Evolutionary conservation across 495 filamentous ascomycete species (phyloP), one percentile per base, ranked within the genome.

Genomic region (Physcia stellaris): DNA sequence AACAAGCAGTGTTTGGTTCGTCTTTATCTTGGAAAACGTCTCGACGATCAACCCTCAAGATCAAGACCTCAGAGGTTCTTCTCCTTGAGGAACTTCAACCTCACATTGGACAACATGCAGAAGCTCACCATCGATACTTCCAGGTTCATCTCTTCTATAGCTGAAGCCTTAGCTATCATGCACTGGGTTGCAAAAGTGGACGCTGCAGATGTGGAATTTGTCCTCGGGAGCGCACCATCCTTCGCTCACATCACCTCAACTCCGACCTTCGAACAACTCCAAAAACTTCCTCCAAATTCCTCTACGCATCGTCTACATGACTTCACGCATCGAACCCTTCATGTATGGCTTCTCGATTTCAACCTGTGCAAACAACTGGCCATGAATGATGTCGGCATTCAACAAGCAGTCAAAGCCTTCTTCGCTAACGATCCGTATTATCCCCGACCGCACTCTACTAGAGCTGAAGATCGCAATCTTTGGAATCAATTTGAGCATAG

Each of bases 151-250:
- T 37, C 24, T 15, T 41, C 43, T 3, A 64, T 71, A 57, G 66
- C 56, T 0, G 52, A 64, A 13, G 48, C 61, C 0, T 48, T 69
- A 0, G 66, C 67, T 0, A 50, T 62, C 15, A 43, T 68, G 22
- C 55, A 67, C 23, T 72, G 65, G 66, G 24, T 45, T 4, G 57
- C 35, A 0, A 41, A 45, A 15, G 39, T 70, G 4, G 68, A 72
- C 41, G 63, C 50, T 1, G 60, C 59, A 21, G 67, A 68, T 37
- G 51, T 70, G 23, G 67, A 72, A 35, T 70, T 69, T 43, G 65
- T 70, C 18, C 60, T 72, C 5, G 63, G 54, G 7, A 34, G 44
- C 11, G 37, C 36, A 10, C 44, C 44, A 17, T 31, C 32, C 41
- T 22, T 37, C 23, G 30, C 31, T 32, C 21, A 35, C 15, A 24